phyloP scores from a whole-genome alignment of 768 basidiomycete genomes.

The Suillus alpinus region DNA sequence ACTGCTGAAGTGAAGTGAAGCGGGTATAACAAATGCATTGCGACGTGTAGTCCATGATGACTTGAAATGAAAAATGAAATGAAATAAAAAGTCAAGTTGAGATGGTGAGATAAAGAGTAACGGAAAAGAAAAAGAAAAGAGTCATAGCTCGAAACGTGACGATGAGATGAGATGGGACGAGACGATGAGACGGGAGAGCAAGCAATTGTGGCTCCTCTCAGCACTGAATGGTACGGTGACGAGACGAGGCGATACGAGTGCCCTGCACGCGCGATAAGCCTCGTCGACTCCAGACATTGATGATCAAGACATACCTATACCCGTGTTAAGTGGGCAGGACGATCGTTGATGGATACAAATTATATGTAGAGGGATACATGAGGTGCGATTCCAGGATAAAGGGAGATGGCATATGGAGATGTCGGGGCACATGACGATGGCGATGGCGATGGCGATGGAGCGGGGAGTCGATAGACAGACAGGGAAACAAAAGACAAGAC shows the following conservation, averaged over 20 bases:
- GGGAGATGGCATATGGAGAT: background rate
- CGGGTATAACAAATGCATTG: background rate
- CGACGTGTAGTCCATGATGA: background rate
- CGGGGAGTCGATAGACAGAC: background rate
- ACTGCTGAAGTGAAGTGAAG: background rate
- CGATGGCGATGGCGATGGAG: background rate
- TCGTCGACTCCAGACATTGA: background rate
- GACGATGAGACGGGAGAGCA: background rate
- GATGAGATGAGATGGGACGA: background rate
- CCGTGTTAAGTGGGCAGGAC: background rate
- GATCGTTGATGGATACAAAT: background rate
- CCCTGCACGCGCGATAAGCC: background rate
- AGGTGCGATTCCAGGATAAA: too few species aligned
- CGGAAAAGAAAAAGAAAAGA: background rate
- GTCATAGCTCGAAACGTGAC: background rate
- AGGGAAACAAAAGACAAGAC: background rate
- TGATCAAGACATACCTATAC: background rate
- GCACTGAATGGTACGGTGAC: background rate
- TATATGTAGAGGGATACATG: background rate
- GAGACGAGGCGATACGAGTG: background rate
- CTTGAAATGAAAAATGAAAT: background rate
- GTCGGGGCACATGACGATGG: background rate
- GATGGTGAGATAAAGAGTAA: background rate
- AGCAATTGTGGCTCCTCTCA: background rate
- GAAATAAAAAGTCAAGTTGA: background rate